Evolutionary conservation across 768 basidiomycete genomes (phyloP).

Genomic region (Dacryopinax primogenitus): DNA sequence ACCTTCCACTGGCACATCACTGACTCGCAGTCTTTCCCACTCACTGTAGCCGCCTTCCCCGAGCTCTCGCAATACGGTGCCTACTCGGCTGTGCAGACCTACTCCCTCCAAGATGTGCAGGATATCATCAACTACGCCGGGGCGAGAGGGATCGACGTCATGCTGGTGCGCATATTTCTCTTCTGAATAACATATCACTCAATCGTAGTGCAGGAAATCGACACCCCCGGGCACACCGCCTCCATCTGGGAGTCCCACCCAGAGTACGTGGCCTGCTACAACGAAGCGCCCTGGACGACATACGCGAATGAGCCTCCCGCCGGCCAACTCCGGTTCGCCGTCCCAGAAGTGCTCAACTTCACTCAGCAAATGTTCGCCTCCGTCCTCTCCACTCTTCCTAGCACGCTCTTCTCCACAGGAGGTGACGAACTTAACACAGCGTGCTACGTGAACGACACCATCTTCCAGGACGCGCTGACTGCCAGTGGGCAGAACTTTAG

Average conservation of each 20-base stretch:
- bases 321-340: conserved; percentile 66
- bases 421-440: conserved; percentile 56
- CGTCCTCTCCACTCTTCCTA: conserved; percentile 35
- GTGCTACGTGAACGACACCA: conserved; percentile 51
- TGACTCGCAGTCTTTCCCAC: conserved; percentile 66
- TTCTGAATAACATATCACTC: neutral
- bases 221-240: conserved; percentile 72
- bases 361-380: conserved; percentile 40
- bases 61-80: conserved; percentile 45
- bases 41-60: conserved; percentile 47
- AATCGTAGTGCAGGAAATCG: conserved; percentile 46
- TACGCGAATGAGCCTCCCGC: conserved; percentile 66
- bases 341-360: conserved; percentile 47
- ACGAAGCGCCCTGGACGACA: conserved; percentile 28
- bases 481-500: conserved; percentile 41
- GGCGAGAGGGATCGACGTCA: conserved; percentile 62
- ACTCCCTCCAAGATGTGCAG: conserved; percentile 43
- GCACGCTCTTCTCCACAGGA: conserved; percentile 60
- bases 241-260: conserved; percentile 52
- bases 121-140: conserved; percentile 56
- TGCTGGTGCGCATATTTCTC: conserved; percentile 32
- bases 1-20: conserved; percentile 77
- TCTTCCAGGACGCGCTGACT: conserved; percentile 45
- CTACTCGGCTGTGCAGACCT: conserved; percentile 45
- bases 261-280: conserved; percentile 54